phyloP scores from a whole-genome alignment of 1,284 basidiomycete genomes.

The Lentinula novae-zelandiae region DNA sequence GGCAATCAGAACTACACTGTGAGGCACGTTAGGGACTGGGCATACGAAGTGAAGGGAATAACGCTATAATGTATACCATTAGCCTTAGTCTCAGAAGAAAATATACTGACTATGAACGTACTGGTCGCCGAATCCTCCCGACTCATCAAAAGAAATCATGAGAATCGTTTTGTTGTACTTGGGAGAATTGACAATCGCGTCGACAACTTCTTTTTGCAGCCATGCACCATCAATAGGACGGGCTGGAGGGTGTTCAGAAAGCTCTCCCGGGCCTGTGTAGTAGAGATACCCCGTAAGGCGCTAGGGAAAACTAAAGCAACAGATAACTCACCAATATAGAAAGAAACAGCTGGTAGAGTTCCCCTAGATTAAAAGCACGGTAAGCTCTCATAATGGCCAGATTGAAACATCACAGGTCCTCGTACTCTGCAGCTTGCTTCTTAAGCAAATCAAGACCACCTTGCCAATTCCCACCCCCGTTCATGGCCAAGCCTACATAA shows the following conservation, averaged over 20 bases:
- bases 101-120: neutral
- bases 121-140: conserved; percentile 12
- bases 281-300: neutral
- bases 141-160: conserved; percentile 10
- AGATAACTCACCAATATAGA: conserved; percentile 6
- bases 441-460: conserved; percentile 10
- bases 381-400: neutral
- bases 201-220: conserved; percentile 10
- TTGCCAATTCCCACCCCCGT: conserved; percentile 13
- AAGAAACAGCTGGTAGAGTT: conserved; percentile 9
- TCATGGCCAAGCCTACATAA: conserved; percentile 7
- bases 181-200: conserved; percentile 7
- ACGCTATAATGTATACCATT: neutral
- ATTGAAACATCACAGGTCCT: neutral
- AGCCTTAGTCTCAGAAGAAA: neutral
- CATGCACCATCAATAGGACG: conserved; percentile 9
- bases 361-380: neutral
- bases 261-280: conserved; percentile 8
- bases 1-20: neutral
- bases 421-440: conserved; percentile 10
- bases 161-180: conserved; percentile 13
- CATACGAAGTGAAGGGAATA: conserved; percentile 9
- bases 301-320: neutral
- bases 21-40: neutral
- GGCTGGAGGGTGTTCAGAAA: conserved; percentile 10